Evolutionary conservation across 2,329 filamentous ascomycete genomes (phyloP), one percentile per base, ranked within the genome.

Genomic region (Aureobasidium lini): DNA sequence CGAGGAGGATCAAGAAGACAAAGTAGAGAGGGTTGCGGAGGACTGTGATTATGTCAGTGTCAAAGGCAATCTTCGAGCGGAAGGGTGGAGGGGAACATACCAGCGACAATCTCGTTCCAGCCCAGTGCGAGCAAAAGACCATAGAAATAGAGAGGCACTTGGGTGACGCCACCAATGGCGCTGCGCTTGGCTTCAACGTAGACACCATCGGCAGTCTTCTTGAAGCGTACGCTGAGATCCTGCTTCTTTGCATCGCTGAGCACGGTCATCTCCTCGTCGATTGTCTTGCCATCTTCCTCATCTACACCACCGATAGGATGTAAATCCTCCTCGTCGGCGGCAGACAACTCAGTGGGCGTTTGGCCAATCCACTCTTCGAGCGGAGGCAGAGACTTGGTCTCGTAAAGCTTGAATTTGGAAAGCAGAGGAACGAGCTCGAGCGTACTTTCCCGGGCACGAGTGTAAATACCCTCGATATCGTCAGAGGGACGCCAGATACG

Each of bases 171-270:
- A 58, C 94, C 94, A 70, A 99, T 95, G 43, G 94, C 94, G 71
- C 93, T 92, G 61, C 94, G 85, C 81, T 99, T 99, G 52, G 94
- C 94, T 77, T 99, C 94, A 43, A 99, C 92, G 68, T 96, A 99
- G 4, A 99, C 93, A 7, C 92, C 94, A 71, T 99, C 94, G 1
- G 94, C 94, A 37, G 90, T 94, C 81, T 97, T 97, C 81, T 96
- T 97, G 82, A 99, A 99, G 59, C 94, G 84, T 13, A 95, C 88
- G 9, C 91, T 90, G 31, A 99, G 82, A 71, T 99, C 92, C 70
- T 95, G 89, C 62, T 89, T 84, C 76, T 96, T 96, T 64, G 85
- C 82, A 74, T 97, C 93, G 68, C 87, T 88, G 48, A 99, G 81
- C n/a, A 97, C 84, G 0, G 89, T 94, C 85, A 95, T 96, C 75